A percentile compares a stretch with the other conserved stretches of the same genome.
Evolutionary conservation across 441 rosid genomes (phyloP).

Genomic region (Euphorbia celastroides): DNA sequence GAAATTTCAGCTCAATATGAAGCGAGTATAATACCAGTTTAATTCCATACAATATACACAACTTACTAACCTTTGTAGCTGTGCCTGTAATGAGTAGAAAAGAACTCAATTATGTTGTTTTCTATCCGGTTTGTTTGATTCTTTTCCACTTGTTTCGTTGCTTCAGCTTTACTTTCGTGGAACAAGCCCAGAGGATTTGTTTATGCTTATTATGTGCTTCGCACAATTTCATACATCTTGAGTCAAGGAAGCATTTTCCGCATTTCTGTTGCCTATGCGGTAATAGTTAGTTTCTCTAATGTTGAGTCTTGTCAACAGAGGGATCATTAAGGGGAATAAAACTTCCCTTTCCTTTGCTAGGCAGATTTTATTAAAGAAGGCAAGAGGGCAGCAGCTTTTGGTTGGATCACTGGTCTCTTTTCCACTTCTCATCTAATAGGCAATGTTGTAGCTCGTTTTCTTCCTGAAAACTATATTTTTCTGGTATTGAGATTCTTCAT

Average conservation of each 20-base stretch:
- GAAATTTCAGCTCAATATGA: not conserved
- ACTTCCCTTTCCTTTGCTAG: constrained; percentile 24
- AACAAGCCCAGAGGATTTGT: constrained; percentile 38
- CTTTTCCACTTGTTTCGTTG: constrained; percentile 12
- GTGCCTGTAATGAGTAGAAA: not conserved
- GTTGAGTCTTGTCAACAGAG: not conserved
- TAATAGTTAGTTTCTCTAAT: constrained; percentile 18
- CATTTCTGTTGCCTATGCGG: constrained; percentile 52
- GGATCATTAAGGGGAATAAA: not conserved
- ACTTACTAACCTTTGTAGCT: not conserved
- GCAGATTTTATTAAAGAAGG: constrained; percentile 38
- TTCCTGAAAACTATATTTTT: constrained; percentile 41
- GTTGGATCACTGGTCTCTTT: constrained; percentile 51
- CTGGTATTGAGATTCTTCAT: constrained; percentile 24
- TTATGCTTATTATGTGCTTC: constrained; percentile 45
- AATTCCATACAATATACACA: not conserved
- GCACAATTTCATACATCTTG: constrained; percentile 47
- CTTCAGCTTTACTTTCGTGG: constrained; percentile 43
- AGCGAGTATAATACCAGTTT: not conserved
- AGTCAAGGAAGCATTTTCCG: constrained; percentile 60
- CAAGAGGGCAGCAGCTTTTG: constrained; percentile 46
- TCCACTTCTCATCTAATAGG: constrained; percentile 50
- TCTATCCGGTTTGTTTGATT: not conserved
- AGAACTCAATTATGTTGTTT: not conserved
- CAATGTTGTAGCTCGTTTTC: constrained; percentile 44